These are phyloP conservation scores for Pseudocercospora pini-densiflorae DNA, from an alignment of 2,329 filamentous ascomycete genomes.

Conservation along the genomic window DNA sequence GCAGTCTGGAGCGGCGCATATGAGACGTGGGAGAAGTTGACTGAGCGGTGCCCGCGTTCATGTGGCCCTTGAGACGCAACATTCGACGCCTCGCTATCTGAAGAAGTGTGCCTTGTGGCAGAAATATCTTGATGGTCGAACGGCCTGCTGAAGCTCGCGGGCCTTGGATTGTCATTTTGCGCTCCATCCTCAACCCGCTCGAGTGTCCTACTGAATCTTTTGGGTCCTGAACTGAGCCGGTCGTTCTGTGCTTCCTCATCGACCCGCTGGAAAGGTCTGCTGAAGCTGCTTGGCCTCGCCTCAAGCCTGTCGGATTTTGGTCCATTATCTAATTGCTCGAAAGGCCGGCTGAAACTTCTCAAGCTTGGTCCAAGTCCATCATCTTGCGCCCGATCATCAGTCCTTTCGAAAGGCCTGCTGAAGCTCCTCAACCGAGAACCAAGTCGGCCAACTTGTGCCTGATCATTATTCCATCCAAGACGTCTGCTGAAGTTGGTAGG, in stretches of 20 bases:
- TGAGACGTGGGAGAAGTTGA: slow-evolving; percentile 7
- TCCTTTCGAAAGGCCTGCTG: not conserved
- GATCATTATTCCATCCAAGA: not conserved
- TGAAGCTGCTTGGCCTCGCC: not conserved
- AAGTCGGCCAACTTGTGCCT: not conserved
- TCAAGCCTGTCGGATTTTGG: not conserved
- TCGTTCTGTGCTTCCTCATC: not conserved
- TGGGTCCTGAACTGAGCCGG: not conserved
- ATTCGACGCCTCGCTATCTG: not conserved
- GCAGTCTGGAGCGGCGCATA: not conserved
- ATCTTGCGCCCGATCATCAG: not conserved
- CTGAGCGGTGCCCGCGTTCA: not conserved
- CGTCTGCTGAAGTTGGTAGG: not conserved
- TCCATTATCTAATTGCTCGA: not conserved
- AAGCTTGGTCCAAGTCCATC: too few relatives aligned
- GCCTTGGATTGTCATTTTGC: not conserved
- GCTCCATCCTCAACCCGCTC: not conserved
- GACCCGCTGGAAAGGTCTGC: not conserved
- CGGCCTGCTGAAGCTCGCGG: not conserved
- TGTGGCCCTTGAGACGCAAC: not conserved
- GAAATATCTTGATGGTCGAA: not conserved
- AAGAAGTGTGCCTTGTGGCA: not conserved
- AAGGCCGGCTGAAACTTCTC: too few relatives aligned
- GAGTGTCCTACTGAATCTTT: not conserved
- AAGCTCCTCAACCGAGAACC: not conserved